phyloP scores from a whole-genome alignment of 1,284 basidiomycete species.

The Boletus smithii region DNA sequence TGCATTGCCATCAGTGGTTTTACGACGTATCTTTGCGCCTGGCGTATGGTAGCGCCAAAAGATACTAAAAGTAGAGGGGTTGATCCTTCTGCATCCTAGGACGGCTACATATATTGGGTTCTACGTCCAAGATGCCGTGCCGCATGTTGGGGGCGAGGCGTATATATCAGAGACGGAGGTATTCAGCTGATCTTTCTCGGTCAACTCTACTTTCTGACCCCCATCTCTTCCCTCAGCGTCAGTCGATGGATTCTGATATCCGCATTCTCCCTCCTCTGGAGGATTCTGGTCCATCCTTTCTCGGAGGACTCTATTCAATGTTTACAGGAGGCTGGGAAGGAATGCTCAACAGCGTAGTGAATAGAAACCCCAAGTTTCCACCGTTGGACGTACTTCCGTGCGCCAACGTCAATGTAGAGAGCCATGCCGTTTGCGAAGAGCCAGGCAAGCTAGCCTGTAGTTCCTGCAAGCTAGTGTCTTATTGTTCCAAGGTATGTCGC shows the following conservation, averaged over 20 bases:
- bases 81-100: conserved; percentile 17
- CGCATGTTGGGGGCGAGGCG: conserved; percentile 20
- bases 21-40: conserved; percentile 8
- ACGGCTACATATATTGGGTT: not conserved
- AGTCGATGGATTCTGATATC: conserved; percentile 17
- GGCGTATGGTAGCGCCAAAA: not conserved
- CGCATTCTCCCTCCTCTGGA: conserved; percentile 19
- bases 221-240: not conserved
- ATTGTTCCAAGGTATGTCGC: conserved; percentile 36
- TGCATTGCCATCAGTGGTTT: not conserved
- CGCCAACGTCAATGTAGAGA: conserved; percentile 23
- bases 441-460: conserved; percentile 34
- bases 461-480: conserved; percentile 38
- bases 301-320: conserved; percentile 10
- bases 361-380: conserved; percentile 10
- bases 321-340: conserved; percentile 12
- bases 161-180: not conserved
- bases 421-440: conserved; percentile 23
- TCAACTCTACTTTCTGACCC: not conserved
- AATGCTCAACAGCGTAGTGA: conserved; percentile 10
- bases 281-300: conserved; percentile 7
- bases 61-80: conserved; percentile 10
- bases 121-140: conserved; percentile 1
- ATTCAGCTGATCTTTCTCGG: not conserved
- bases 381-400: conserved; percentile 29